Base-by-base conservation (phyloP, 805 yeast species). In the Saturnispora besseyi region DNA sequence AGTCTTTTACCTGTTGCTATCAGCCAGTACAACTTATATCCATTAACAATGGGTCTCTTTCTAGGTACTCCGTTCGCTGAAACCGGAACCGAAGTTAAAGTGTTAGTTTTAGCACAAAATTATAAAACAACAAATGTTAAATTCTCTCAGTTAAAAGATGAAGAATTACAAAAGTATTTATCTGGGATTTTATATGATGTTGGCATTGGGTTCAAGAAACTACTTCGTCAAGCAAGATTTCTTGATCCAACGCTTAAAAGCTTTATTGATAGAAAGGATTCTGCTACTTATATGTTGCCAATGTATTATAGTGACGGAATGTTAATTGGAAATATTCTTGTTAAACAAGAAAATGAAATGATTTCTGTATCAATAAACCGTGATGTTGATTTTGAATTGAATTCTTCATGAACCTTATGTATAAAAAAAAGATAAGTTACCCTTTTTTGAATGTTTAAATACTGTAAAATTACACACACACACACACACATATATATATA, bases 291-390 rank as follows among this genome's bases (percentile, higher is more conserved):
- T 21, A 46, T 46, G 2, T 40, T 47, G 3, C 46, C 53, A 26
- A 12, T 56, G 28, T 58, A 51, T 46, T 56, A 55, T 30, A 10
- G 48, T 5, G 50, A 58, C 29, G 15, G 51, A 22, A 11, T 48
- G 5, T 46, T 43, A 18, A 44, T 57, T 18, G 57, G 54, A 5
- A 50, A 47, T 18, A 38, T 58, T 18, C 28, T 26, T 11, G n/a
- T 58, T 4, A 51, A 50, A 10, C 53, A 54, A 36, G 51, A 51
- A 15, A 45, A 49, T 11, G 48, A 49, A 9, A 36, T 18, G 53
- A 52, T 6, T 38, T 48, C 21, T 11, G 51, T 5, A 21, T 26
- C 31, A 10, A 46, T 22, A 22, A 37, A 24, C 12, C 31, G 31
- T 15, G 40, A 46, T 15, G 8, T n/a, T 10, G 31, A 22, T 6